These are phyloP conservation scores for Wallacemonas collosoma DNA, from an alignment of 208 protist species.

Conservation along the genomic window DNA sequence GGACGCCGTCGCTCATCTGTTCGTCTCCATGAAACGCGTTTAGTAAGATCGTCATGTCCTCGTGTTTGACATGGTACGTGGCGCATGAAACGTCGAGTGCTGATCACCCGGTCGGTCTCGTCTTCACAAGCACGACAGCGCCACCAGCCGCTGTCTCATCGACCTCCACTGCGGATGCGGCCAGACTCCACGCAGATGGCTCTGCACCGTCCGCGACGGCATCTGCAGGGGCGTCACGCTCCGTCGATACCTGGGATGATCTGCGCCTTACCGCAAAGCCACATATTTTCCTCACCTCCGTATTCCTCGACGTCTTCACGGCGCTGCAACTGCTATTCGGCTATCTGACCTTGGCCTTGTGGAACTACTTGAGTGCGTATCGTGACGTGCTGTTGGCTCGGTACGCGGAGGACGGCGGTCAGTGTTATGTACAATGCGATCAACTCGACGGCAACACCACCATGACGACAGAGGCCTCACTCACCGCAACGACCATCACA, in stretches of 20 bases:
- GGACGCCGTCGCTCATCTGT: no score
- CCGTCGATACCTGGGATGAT: conserved; percentile 12
- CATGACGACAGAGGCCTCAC: no score
- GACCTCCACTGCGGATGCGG: no score
- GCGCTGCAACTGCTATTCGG: conserved; percentile 26
- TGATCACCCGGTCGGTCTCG: conserved; percentile 7
- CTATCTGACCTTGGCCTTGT: conserved; percentile 31
- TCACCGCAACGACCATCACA: no score
- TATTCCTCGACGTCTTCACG: conserved; percentile 33
- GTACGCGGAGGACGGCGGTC: background rate
- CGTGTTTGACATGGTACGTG: background rate
- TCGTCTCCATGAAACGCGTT: background rate
- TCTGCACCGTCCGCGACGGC: background rate
- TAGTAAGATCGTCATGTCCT: background rate
- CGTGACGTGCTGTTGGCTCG: conserved; percentile 16
- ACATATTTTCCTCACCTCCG: background rate
- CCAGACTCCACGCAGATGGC: no score
- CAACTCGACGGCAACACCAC: no score
- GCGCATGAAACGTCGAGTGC: conserved; percentile 3
- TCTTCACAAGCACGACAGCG: background rate
- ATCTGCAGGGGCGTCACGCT: background rate
- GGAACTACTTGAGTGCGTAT: conserved; percentile 35
- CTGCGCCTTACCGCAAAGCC: background rate
- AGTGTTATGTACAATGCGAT: background rate
- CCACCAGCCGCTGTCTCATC: background rate